Percentiles rank a stretch among this genome's conserved stretches.
Evolutionary conservation across 139 green algal genomes (phyloP).

Genomic region (Microglena sp.): DNA sequence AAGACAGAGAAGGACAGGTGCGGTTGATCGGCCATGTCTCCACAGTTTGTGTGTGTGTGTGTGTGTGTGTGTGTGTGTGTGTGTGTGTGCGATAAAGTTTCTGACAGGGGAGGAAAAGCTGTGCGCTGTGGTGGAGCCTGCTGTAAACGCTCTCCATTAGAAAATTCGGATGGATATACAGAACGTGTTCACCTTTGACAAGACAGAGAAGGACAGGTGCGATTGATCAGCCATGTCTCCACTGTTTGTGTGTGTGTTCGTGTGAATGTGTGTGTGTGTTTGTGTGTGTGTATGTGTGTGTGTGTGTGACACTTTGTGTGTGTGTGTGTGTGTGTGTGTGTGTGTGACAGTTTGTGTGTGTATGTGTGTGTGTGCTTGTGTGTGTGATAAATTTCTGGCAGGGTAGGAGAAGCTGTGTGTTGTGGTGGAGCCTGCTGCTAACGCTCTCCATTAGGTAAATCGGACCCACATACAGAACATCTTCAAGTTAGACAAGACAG

Average conservation of each 20-base stretch:
- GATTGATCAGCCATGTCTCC: background rate
- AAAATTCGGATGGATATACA: slow-evolving; percentile 1
- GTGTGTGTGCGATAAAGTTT: slow-evolving; percentile 58
- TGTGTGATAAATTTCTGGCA: slow-evolving; percentile 55
- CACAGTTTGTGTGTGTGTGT: background rate
- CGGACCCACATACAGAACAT: slow-evolving; percentile 16
- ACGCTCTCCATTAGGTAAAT: slow-evolving; percentile 26
- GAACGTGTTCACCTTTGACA: slow-evolving; percentile 42
- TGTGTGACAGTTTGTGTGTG: no score
- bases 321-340: no score
- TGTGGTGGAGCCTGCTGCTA: slow-evolving; percentile 78
- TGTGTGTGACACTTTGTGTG: no score
- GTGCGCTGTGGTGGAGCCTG: slow-evolving; percentile 76
- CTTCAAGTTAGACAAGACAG: slow-evolving; percentile 39
- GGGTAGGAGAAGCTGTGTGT: slow-evolving; percentile 64
- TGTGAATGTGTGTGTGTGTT: background rate
- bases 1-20: slow-evolving; percentile 35
- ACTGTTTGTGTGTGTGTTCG: background rate
- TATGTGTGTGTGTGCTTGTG: no score
- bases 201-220: slow-evolving; percentile 35
- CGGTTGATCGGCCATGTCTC: background rate
- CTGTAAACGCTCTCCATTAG: slow-evolving; percentile 48
- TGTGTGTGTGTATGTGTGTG: no score
- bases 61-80: background rate
- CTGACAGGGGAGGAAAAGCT: slow-evolving; percentile 61